Conservation (phyloP, 148 eudicot genomes). For the Salicornia ramosissima region DNA sequence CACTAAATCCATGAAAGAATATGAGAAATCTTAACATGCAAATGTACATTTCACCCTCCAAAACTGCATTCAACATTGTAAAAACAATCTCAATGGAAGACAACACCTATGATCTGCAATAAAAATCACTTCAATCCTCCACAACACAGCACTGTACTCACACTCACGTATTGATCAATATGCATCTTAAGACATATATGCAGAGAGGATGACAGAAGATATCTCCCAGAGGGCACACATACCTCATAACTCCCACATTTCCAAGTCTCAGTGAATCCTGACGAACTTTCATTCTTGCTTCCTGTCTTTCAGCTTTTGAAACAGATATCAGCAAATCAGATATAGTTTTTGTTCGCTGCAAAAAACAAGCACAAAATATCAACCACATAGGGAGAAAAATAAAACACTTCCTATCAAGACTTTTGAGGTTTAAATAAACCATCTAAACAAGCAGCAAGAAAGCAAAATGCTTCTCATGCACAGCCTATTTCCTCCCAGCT, state of each 20-base stretch:
- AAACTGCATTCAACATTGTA: neutral
- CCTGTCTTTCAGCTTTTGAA: constrained; percentile 98
- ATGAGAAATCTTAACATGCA: too few species aligned
- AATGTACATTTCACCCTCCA: neutral
- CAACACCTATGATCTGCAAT: neutral
- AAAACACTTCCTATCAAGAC: too few species aligned
- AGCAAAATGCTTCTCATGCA: constrained; percentile 3
- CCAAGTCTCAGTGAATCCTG: constrained; percentile 96
- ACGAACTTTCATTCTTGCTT: constrained; percentile 92
- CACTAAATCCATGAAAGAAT: neutral
- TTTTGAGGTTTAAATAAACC: too few species aligned
- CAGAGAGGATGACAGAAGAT: neutral
- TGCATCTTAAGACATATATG: neutral
- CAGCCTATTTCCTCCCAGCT: neutral
- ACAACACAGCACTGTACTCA: neutral
- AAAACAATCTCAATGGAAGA: neutral
- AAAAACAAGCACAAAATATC: constrained; percentile 14
- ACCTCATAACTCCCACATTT: constrained; percentile 94
- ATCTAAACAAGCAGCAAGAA: neutral
- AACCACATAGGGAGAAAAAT: neutral
- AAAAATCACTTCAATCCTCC: neutral
- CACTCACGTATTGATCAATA: neutral
- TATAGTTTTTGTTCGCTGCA: constrained; percentile 85
- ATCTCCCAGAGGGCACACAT: neutral
- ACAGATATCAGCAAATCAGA: constrained; percentile 92